These are phyloP conservation scores for Botrytis elliptica DNA, from an alignment of 2,329 filamentous ascomycete genomes.

Conservation along the genomic window DNA sequence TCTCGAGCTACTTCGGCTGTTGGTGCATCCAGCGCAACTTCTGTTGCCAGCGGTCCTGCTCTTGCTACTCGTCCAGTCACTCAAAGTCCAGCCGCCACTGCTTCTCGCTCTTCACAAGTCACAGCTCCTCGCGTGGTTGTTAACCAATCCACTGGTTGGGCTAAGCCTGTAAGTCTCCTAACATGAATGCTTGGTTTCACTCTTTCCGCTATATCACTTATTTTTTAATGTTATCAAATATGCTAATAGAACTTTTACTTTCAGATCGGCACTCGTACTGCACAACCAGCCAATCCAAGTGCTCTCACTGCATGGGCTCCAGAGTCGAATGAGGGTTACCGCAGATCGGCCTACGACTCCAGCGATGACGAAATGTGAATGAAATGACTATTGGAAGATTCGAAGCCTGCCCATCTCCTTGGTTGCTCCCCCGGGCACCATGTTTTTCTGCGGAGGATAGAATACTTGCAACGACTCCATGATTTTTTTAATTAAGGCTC, in stretches of 20 bases:
- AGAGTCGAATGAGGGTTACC: neutral
- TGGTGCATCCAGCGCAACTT: neutral
- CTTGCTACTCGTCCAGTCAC: neutral
- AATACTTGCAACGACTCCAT: neutral
- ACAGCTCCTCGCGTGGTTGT: neutral
- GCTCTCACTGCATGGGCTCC: conserved; percentile 4
- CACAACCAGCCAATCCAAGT: neutral
- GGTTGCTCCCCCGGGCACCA: neutral
- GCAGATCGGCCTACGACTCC: conserved; percentile 9
- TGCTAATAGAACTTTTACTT: neutral
- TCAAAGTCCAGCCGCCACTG: neutral
- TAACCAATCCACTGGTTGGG: conserved; percentile 12
- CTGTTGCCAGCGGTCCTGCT: neutral
- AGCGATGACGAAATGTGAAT: conserved; percentile 18
- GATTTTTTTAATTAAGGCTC: neutral
- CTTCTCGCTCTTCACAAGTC: neutral
- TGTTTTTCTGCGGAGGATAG: too few relatives aligned
- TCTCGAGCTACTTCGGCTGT: neutral
- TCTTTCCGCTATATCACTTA: neutral
- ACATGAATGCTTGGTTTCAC: too few relatives aligned
- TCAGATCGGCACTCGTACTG: neutral
- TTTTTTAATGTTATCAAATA: neutral
- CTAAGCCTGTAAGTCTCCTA: conserved; percentile 16
- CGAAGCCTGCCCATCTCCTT: neutral
- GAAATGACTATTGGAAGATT: neutral